These are phyloP conservation scores for Iberis pinnata DNA, from an alignment of 345 rosid species.

Conservation along the genomic window DNA sequence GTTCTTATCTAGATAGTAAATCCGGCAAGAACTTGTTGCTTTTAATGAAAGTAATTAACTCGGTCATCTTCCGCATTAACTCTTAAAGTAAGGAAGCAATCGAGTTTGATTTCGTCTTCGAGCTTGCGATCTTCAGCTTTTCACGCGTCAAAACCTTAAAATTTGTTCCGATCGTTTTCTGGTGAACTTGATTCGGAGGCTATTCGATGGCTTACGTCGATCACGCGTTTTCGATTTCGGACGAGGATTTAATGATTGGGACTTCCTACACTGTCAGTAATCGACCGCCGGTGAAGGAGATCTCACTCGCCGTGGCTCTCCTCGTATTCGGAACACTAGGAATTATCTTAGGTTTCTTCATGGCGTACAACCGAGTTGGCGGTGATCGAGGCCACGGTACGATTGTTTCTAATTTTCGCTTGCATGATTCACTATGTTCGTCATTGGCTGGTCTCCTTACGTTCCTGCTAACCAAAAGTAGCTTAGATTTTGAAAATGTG, in stretches of 20 bases:
- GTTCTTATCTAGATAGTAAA: background rate
- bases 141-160: background rate
- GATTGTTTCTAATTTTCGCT: conserved; percentile 14
- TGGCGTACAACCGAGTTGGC: conserved; percentile 71
- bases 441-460: background rate
- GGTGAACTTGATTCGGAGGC: conserved; percentile 9
- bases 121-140: conserved; percentile 22
- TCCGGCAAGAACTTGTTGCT: conserved; percentile 14
- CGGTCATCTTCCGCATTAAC: conserved; percentile 18
- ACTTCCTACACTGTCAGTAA: conserved; percentile 56
- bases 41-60: background rate
- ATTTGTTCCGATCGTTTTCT: conserved; percentile 10
- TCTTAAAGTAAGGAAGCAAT: conserved; percentile 9
- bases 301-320: conserved; percentile 80
- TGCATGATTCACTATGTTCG: background rate
- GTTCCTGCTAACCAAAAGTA: background rate
- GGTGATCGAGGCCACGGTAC: conserved; percentile 90
- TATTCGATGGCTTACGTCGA: conserved; percentile 87
- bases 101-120: conserved; percentile 19
- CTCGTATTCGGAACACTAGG: conserved; percentile 77
- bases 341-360: conserved; percentile 58
- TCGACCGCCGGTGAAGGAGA: conserved; percentile 90
- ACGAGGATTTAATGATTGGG: conserved; percentile 87
- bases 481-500: background rate
- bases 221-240: conserved; percentile 92